phyloP scores from a whole-genome alignment of 306 rosid genomes.

The Fragaria ananassa region DNA sequence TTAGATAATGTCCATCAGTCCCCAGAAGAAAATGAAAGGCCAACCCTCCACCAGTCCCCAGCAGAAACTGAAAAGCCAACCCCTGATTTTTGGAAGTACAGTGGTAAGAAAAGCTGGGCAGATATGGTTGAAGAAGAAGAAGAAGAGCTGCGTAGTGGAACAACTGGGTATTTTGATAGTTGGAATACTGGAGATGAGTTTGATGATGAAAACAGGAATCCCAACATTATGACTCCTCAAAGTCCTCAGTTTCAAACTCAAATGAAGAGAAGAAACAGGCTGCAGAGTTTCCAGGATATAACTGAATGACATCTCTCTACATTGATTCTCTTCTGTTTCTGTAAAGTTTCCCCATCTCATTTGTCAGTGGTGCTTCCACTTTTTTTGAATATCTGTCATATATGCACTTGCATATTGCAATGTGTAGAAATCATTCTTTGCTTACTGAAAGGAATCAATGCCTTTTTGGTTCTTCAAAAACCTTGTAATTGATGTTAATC shows the following conservation, averaged over 20 bases:
- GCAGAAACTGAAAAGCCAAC: constrained; percentile 24
- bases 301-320: constrained; percentile 5
- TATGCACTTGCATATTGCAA: background rate
- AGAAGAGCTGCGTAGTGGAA: constrained; percentile 20
- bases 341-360: background rate
- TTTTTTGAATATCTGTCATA: background rate
- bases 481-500: background rate
- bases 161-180: constrained; percentile 20
- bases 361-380: background rate
- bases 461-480: constrained; percentile 1
- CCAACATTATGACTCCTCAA: constrained; percentile 42
- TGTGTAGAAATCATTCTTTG: background rate
- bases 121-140: constrained; percentile 84
- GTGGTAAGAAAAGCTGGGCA: constrained; percentile 85
- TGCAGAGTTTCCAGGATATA: constrained; percentile 56
- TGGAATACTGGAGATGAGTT: constrained; percentile 29
- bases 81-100: constrained; percentile 21
- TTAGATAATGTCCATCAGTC: constrained; percentile 17
- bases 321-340: background rate
- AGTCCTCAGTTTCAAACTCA: constrained; percentile 33
- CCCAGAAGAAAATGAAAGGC: constrained; percentile 13
- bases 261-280: constrained; percentile 50
- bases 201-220: constrained; percentile 55
- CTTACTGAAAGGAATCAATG: background rate
- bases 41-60: background rate